phyloP scores from a whole-genome alignment of 257 asterid species.

The Hygrophila difformis region DNA sequence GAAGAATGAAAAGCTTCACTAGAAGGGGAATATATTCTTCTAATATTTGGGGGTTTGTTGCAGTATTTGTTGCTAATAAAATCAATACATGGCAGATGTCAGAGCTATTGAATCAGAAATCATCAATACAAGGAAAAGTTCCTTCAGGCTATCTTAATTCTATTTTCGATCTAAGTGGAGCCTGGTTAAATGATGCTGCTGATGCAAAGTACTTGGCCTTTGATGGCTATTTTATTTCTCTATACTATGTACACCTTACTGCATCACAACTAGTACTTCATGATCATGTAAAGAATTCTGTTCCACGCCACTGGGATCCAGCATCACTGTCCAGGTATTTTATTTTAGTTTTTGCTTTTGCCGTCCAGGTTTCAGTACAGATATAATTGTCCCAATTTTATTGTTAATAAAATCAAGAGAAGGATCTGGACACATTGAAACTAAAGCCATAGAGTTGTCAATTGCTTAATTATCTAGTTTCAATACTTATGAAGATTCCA shows the following conservation, averaged over 20 bases:
- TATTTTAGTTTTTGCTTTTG: too few relatives aligned
- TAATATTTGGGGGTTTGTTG: constrained; percentile 3
- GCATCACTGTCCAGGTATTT: constrained; percentile 75
- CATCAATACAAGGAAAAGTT: constrained; percentile 85
- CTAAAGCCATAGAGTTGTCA: too few relatives aligned
- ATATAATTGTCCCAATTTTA: too few relatives aligned
- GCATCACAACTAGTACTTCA: constrained; percentile 78
- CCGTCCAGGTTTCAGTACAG: too few relatives aligned
- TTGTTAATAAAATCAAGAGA: too few relatives aligned
- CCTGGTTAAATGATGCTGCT: constrained; percentile 88
- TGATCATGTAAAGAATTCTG: constrained; percentile 86
- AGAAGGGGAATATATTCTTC: background rate
- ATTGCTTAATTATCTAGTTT: too few relatives aligned
- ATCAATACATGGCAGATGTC: constrained; percentile 70
- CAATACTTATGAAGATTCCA: too few relatives aligned
- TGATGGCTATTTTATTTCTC: constrained; percentile 90
- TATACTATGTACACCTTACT: constrained; percentile 77
- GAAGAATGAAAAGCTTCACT: background rate
- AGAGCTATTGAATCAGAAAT: constrained; percentile 82
- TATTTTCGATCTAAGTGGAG: constrained; percentile 78
- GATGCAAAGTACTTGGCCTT: constrained; percentile 79
- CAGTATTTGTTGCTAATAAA: constrained; percentile 15
- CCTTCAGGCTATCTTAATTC: constrained; percentile 92
- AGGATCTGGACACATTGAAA: too few relatives aligned
- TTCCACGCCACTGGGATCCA: constrained; percentile 94